Conservation (phyloP, 2,329 filamentous ascomycete species). For the Neurospora crassa region DNA sequence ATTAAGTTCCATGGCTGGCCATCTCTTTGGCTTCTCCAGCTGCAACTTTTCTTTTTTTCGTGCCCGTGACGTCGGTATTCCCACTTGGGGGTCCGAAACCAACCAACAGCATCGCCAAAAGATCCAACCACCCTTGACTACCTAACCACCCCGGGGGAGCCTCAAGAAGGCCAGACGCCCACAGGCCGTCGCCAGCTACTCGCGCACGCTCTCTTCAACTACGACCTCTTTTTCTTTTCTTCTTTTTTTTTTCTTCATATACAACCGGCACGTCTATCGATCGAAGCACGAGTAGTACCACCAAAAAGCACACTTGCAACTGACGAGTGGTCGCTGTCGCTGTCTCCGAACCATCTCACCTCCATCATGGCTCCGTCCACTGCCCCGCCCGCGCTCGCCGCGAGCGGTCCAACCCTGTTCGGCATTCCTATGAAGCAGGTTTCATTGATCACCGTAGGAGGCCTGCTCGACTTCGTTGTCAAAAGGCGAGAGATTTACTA, state of each 20-base stretch:
- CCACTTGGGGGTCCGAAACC: background rate
- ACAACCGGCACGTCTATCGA: background rate
- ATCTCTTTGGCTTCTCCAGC: background rate
- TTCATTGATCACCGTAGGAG: slow-evolving; percentile 54
- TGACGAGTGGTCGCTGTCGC: background rate
- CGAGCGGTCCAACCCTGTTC: slow-evolving; percentile 35
- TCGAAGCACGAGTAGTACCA: background rate
- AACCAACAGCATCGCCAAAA: background rate
- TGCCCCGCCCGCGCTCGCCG: slow-evolving; percentile 21
- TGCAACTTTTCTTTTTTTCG: background rate
- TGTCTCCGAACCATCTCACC: background rate
- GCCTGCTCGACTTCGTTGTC: background rate
- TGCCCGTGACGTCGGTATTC: background rate
- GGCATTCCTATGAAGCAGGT: slow-evolving; percentile 61
- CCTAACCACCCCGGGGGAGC: background rate
- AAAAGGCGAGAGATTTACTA: slow-evolving; percentile 7
- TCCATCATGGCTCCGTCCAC: background rate
- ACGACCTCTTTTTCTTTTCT: background rate
- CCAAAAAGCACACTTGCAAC: background rate
- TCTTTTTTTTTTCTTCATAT: background rate
- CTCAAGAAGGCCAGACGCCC: background rate
- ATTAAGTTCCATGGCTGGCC: background rate
- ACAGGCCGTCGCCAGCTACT: background rate
- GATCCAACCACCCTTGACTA: background rate
- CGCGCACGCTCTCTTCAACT: background rate